Evolutionary conservation across 176 grass and related monocot species (phyloP), one percentile per base, ranked within the genome.

Genomic region (Carex kokanica): DNA sequence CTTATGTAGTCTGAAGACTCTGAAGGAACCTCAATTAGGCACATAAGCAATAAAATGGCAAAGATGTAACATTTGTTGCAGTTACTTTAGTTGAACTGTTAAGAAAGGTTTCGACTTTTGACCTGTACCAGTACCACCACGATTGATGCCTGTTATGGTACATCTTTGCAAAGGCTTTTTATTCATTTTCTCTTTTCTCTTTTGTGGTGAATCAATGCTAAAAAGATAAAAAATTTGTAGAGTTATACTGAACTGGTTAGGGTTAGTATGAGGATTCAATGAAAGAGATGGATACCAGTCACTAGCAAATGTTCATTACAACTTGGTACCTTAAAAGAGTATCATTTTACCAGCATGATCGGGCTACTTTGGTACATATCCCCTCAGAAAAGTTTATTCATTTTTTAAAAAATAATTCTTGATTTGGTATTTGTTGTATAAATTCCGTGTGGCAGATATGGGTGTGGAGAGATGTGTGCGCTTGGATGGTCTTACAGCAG

Each of bases 381-480:
- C 29, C 29, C 29, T 2, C 27, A 27, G 21, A 14, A 5, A 12
- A 51, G 69, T 74, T 52, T 25, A 1, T 25, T 74, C 4, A 7
- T 14, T 23, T 25, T 74, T 24, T 23, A 2, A 25, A 20, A 14
- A 23, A 41, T 41, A 25, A 54, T 54, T 47, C 43, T 55, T 75
- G 24, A 54, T 29, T 18, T 62, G 58, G 14, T 57, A 5, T 79
- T 56, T 53, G 29, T 49, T 78, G 25, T 23, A 68, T 68, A 1
- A 60, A n/a, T 74, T 34, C 7, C 56, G 60, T 69, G 80, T 72
- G 16, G 60, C 78, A 93, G 91, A 83, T 74, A 88, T 91, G 91
- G 91, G 91, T 6, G 89, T 91, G 8, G 91, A 91, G 89, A 93
- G 87, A 49, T 93, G 91, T 2, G 91, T 87, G 67, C 27, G 71